phyloP scores from a whole-genome alignment of 306 rosid species.

The Spatholobus suberectus region DNA sequence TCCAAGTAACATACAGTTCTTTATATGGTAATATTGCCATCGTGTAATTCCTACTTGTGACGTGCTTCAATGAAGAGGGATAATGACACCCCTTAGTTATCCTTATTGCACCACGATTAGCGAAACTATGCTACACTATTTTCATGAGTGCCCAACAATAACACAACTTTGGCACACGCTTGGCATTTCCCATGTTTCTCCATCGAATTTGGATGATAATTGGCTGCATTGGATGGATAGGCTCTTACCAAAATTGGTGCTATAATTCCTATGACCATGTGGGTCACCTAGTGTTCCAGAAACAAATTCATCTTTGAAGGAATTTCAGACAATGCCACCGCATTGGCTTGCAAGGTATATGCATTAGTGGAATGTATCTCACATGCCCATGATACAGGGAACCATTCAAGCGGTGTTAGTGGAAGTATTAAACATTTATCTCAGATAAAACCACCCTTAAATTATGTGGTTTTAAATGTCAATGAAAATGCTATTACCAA shows the following conservation, averaged over 20 bases:
- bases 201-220: background rate
- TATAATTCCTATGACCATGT: background rate
- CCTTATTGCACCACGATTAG: too few relatives aligned
- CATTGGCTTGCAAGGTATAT: too few relatives aligned
- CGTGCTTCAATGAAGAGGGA: too few relatives aligned
- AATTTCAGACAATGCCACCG: background rate
- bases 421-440: background rate
- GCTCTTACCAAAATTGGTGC: background rate
- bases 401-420: background rate
- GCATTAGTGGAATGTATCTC: background rate
- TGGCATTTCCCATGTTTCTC: too few relatives aligned
- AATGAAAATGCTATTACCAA: background rate
- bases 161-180: too few relatives aligned
- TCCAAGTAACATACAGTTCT: too few relatives aligned
- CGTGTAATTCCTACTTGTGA: too few relatives aligned
- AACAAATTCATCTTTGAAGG: background rate
- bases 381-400: background rate
- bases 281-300: background rate
- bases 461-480: background rate
- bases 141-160: too few relatives aligned
- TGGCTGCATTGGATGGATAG: background rate
- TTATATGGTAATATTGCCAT: too few relatives aligned
- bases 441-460: background rate
- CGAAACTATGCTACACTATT: too few relatives aligned
- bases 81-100: too few relatives aligned